A percentile compares a stretch with the other conserved stretches of the same genome.
Conservation (phyloP, 345 rosid species). For the Clarkia xantiana region DNA sequence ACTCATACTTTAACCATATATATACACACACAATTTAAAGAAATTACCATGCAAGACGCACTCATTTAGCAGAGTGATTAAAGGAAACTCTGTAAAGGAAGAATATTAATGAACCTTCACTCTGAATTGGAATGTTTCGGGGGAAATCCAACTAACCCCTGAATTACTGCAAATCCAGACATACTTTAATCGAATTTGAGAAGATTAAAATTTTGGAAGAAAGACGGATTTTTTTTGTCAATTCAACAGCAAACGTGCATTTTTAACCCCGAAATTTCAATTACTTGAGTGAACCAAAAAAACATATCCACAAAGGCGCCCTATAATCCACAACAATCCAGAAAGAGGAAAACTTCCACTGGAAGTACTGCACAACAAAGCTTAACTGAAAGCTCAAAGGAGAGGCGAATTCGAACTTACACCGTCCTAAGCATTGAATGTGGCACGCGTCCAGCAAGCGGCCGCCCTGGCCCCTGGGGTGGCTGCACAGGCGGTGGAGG, state of each 20-base stretch:
- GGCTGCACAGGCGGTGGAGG: constrained; percentile 13
- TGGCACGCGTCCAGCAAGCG: constrained; percentile 17
- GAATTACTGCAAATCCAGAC: no score
- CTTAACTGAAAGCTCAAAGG: background rate
- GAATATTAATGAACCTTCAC: no score
- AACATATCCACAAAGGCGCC: background rate
- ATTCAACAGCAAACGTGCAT: background rate
- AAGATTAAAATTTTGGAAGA: no score
- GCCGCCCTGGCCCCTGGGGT: constrained; percentile 10
- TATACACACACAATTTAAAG: no score
- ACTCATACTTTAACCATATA: no score
- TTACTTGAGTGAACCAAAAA: background rate
- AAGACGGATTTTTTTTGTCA: background rate
- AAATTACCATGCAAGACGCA: no score
- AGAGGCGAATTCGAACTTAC: constrained; percentile 25
- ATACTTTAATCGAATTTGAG: no score
- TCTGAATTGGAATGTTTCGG: no score
- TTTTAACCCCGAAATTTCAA: background rate
- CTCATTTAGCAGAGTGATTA: no score
- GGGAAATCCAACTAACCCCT: no score
- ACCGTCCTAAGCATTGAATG: constrained; percentile 34
- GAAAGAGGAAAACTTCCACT: background rate
- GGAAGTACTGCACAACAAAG: background rate
- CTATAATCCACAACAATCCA: no score
- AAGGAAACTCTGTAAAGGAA: no score